Percentiles rank a stretch among this genome's conserved stretches.
Conservation (phyloP, 139 green algal genomes). For the Coelastrella sp. region DNA sequence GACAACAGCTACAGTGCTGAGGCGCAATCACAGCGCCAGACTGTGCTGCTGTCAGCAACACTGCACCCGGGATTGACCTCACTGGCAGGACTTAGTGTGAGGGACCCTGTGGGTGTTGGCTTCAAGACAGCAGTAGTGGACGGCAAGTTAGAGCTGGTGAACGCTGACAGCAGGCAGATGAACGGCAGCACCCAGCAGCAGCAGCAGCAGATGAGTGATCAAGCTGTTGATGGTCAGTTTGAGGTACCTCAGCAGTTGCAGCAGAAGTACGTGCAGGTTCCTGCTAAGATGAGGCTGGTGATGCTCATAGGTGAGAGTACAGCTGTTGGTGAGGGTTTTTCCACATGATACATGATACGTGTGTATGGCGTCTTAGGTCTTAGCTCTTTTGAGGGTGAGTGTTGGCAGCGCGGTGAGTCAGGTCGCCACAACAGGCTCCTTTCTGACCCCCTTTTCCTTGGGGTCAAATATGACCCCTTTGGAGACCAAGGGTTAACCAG, state of each 20-base stretch:
- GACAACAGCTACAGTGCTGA: slow-evolving; percentile 24
- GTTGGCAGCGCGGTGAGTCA: no score
- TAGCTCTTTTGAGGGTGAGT: no score
- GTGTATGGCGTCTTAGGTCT: no score
- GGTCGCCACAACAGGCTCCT: no score
- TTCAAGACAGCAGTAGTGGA: slow-evolving; percentile 63
- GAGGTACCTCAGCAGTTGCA: slow-evolving; percentile 78
- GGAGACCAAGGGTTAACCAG: no score
- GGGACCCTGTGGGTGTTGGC: slow-evolving; percentile 82
- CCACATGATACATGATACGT: no score
- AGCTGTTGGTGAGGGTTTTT: no score
- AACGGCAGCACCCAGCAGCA: not conserved
- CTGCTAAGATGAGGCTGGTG: slow-evolving; percentile 83
- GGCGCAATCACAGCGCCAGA: slow-evolving; percentile 45
- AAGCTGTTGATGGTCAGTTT: slow-evolving; percentile 59
- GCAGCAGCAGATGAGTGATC: not conserved
- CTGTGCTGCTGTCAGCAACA: slow-evolving; percentile 91
- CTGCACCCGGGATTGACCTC: slow-evolving; percentile 75
- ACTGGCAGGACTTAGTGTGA: slow-evolving; percentile 73
- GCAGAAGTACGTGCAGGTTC: slow-evolving; percentile 86
- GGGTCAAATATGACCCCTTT: no score
- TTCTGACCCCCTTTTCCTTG: no score
- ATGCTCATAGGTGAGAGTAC: slow-evolving; percentile 76
- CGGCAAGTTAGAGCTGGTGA: slow-evolving; percentile 33
- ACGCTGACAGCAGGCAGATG: not conserved